Percentiles rank a stretch among this genome's conserved stretches.
phyloP scores from a whole-genome alignment of 73 alveolate species.

The Paramecium sonneborni region DNA sequence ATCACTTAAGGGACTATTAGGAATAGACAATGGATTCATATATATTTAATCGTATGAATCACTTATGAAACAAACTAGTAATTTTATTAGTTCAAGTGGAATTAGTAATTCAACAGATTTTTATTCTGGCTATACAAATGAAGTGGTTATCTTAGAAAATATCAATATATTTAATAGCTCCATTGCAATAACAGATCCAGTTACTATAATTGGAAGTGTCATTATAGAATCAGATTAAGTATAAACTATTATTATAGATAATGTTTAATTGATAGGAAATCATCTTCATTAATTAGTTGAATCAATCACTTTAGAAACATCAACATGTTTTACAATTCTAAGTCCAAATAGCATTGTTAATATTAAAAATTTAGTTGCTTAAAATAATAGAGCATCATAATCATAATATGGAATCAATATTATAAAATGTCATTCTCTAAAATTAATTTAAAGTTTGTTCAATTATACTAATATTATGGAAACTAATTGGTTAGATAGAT shows the following conservation, averaged over 20 bases:
- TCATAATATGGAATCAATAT: background rate
- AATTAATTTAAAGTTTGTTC: background rate
- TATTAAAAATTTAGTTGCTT: background rate
- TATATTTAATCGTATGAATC: constrained; percentile 23
- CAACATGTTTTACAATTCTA: background rate
- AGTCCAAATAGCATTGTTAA: background rate
- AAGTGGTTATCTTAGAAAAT: background rate
- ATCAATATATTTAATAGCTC: background rate
- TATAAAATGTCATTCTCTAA: background rate
- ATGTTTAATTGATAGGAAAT: background rate
- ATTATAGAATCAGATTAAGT: background rate
- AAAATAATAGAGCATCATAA: constrained; percentile 23
- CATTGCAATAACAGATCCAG: background rate
- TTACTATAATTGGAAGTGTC: background rate
- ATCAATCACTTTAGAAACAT: background rate
- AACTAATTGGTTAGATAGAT: background rate
- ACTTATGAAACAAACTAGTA: background rate
- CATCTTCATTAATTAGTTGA: constrained; percentile 31
- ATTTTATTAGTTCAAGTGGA: background rate
- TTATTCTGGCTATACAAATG: background rate
- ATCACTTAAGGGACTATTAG: background rate
- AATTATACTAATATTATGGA: background rate
- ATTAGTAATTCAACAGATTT: background rate
- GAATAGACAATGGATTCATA: constrained; percentile 12
- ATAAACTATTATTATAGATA: background rate